Evolutionary conservation across 1,284 basidiomycete genomes (phyloP), one percentile per base, ranked within the genome.

Genomic region (Macrocystidia cucumis): DNA sequence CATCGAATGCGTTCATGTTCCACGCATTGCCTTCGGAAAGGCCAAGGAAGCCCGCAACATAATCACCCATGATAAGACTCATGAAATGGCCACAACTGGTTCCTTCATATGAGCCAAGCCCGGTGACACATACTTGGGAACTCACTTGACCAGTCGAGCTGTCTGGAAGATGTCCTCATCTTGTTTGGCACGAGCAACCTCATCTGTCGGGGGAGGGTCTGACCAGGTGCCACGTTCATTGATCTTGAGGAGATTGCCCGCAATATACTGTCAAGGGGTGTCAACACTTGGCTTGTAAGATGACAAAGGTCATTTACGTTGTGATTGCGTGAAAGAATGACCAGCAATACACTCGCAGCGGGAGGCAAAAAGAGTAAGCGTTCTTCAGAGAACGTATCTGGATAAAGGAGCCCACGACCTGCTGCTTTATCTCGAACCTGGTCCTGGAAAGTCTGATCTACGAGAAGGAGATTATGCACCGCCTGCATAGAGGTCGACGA

Each of bases 101-200:
- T 19, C 23, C 23, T 28, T 18, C 14, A 24, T 39, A 18, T 18
- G 11, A 32, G 5, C 23, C 9, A 12, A 6, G 25, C 9, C 11
- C 31, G n/a, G 12, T 6, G 28, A 32, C 17, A 21, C 11, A 32
- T 25, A n/a, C n/a, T n/a, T n/a, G n/a, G n/a, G n/a, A n/a, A 43
- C 52, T 8, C 14, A 62, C 59, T 77, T 77, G 52, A 75, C 54
- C 9, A 74, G 57, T 9, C 62, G 54, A 0, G 72, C 70, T 9
- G 64, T 69, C 41, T 76, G 65, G 59, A 76, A 78, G 12, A 78
- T 63, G 31, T 72, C 63, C 39, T 72, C 65, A 44, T 75, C 72
- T 43, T 72, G 69, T 14, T 51, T 37, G 7, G 48, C 47, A 25
- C 50, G 46, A 9, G 36, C 35, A 3, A 43, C 46, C 0, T 54